Evolutionary conservation across 345 rosid species (phyloP).

Genomic region (Gossypioides kirkii): DNA sequence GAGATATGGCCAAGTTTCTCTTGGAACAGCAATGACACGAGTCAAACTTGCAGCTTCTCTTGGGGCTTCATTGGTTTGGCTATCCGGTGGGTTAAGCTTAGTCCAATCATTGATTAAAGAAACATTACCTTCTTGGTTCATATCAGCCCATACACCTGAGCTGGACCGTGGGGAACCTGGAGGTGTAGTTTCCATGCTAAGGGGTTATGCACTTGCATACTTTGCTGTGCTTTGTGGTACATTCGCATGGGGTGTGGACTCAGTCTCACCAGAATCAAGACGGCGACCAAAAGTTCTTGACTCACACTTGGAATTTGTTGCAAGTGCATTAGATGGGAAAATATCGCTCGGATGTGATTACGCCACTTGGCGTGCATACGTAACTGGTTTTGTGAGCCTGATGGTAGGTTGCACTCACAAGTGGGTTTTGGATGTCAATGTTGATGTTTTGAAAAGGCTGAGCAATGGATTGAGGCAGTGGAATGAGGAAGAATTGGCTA

Average conservation of each 20-base stretch:
- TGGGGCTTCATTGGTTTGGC: conserved; percentile 86
- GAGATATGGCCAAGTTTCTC: conserved; percentile 77
- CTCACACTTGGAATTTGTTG: conserved; percentile 70
- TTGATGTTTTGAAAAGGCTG: conserved; percentile 66
- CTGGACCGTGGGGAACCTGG: conserved; percentile 44
- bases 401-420: conserved; percentile 65
- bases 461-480: conserved; percentile 71
- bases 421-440: conserved; percentile 78
- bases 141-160: conserved; percentile 57
- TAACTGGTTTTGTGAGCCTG: conserved; percentile 67
- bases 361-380: conserved; percentile 78
- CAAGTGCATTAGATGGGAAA: conserved; percentile 80
- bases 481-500: conserved; percentile 78
- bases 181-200: conserved; percentile 63
- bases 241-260: conserved; percentile 93
- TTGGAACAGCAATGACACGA: conserved; percentile 71
- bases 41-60: conserved; percentile 87
- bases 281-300: conserved; percentile 58
- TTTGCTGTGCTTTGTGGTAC: conserved; percentile 67
- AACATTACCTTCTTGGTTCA: conserved; percentile 92
- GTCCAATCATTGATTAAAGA: conserved; percentile 74
- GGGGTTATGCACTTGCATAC: conserved; percentile 86
- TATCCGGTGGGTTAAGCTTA: conserved; percentile 66
- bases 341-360: conserved; percentile 75
- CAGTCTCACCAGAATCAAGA: conserved; percentile 49